Evolutionary conservation across 2,329 filamentous ascomycete species (phyloP).

Genomic region (Phyllosticta ampelicida): DNA sequence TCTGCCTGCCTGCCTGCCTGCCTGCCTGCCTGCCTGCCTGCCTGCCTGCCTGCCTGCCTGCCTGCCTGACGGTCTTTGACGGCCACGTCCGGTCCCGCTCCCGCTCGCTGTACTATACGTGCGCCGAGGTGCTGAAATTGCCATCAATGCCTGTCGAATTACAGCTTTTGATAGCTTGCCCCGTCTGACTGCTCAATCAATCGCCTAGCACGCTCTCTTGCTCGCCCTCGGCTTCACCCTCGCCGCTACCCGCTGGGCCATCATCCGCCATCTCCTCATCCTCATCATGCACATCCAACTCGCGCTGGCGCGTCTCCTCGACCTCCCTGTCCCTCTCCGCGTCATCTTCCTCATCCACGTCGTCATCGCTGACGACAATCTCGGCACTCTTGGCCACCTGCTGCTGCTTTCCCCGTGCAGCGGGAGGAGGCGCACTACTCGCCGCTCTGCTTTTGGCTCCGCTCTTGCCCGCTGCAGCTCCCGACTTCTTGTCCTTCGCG

Average conservation of each 20-base stretch:
- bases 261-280: constrained; percentile 19
- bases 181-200: constrained; percentile 10
- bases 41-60: no score
- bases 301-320: constrained; percentile 12
- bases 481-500: constrained; percentile 34
- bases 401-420: constrained; percentile 1
- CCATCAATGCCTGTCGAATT: no score
- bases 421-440: constrained; percentile 12
- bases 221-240: constrained; percentile 30
- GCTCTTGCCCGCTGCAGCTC: constrained; percentile 28
- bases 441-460: constrained; percentile 18
- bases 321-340: constrained; percentile 32
- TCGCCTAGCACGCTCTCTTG: constrained; percentile 35
- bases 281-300: constrained; percentile 12
- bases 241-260: constrained; percentile 17
- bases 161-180: background rate
- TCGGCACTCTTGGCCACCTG: constrained; percentile 18
- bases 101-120: no score
- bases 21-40: no score
- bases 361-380: constrained; percentile 32
- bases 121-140: no score
- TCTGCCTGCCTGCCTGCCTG: no score
- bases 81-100: no score
- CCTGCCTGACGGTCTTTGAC: no score
- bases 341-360: constrained; percentile 27